Percentiles rank a stretch among this genome's conserved stretches.
Evolutionary conservation across 768 basidiomycete genomes (phyloP).

Genomic region (Guyanaporus albipodus): DNA sequence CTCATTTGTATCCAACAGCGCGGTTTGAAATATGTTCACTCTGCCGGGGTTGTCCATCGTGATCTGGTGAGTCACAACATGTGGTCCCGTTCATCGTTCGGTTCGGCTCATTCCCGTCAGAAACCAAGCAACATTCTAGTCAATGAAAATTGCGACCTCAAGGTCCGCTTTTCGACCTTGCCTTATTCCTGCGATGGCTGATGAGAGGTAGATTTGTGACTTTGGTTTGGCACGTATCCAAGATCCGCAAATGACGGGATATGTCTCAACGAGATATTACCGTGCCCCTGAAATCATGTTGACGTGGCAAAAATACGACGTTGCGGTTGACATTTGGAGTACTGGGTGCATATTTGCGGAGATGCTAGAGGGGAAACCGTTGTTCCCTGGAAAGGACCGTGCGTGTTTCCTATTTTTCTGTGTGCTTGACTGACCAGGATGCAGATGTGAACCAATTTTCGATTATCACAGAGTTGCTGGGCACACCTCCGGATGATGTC

Average conservation of each 20-base stretch:
- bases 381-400: slow-evolving; percentile 99
- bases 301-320: slow-evolving; percentile 99
- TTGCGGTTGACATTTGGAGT: slow-evolving; percentile 99
- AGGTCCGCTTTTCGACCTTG: slow-evolving; percentile 46
- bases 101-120: slow-evolving; percentile 33
- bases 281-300: slow-evolving; percentile 99
- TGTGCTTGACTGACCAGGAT: neutral
- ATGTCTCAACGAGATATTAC: slow-evolving; percentile 98
- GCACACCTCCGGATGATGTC: slow-evolving; percentile 99
- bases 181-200: neutral
- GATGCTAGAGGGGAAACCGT: slow-evolving; percentile 97
- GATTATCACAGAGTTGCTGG: slow-evolving; percentile 96
- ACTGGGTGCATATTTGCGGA: slow-evolving; percentile 99
- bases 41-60: slow-evolving; percentile 97
- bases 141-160: slow-evolving; percentile 99
- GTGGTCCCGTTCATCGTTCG: neutral
- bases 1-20: slow-evolving; percentile 48
- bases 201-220: slow-evolving; percentile 78
- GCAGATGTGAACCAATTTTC: slow-evolving; percentile 99
- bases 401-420: slow-evolving; percentile 36
- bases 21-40: slow-evolving; percentile 98
- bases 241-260: slow-evolving; percentile 99
- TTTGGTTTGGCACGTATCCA: slow-evolving; percentile 98
- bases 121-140: slow-evolving; percentile 99
- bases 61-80: slow-evolving; percentile 63